Percentiles rank a stretch among this genome's conserved stretches.
phyloP scores from a whole-genome alignment of 331 rosid species.

The Spiraea crenata region DNA sequence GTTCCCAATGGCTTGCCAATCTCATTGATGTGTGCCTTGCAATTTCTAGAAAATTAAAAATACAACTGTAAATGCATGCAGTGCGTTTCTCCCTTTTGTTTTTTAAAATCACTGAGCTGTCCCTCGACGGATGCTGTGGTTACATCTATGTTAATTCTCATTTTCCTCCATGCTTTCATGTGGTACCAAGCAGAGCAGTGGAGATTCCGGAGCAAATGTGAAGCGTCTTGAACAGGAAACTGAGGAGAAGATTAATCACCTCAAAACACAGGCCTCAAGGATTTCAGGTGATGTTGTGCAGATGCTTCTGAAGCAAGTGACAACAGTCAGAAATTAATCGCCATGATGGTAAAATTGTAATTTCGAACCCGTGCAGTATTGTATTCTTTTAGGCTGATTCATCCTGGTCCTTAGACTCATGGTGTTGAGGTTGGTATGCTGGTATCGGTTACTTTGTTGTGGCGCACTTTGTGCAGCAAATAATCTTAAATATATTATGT shows the following conservation, averaged over 20 bases:
- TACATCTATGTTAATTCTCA: background rate
- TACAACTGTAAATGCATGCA: background rate
- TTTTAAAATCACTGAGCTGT: constrained; percentile 1
- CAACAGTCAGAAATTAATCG: constrained; percentile 17
- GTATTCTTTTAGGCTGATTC: constrained; percentile 29
- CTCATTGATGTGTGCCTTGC: background rate
- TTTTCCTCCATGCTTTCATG: background rate
- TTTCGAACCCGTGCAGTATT: constrained; percentile 1
- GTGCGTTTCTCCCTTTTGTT: too few species aligned
- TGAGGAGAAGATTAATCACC: constrained; percentile 31
- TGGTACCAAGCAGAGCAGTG: constrained; percentile 51
- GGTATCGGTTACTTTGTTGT: constrained; percentile 20
- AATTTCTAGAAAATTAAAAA: background rate
- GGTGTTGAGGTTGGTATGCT: constrained; percentile 19
- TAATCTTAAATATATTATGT: constrained; percentile 2
- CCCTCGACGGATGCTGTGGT: background rate
- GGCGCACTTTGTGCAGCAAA: constrained; percentile 23
- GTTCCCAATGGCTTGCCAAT: background rate
- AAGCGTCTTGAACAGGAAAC: constrained; percentile 75
- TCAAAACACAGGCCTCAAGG: constrained; percentile 15
- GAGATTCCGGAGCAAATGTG: constrained; percentile 82
- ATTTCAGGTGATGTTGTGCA: constrained; percentile 12
- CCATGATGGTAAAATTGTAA: constrained; percentile 21
- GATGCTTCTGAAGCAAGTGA: constrained; percentile 28
- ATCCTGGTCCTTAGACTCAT: constrained; percentile 31